Evolutionary conservation across 306 rosid genomes (phyloP).

Genomic region (Pterocarpus macrocarpus): DNA sequence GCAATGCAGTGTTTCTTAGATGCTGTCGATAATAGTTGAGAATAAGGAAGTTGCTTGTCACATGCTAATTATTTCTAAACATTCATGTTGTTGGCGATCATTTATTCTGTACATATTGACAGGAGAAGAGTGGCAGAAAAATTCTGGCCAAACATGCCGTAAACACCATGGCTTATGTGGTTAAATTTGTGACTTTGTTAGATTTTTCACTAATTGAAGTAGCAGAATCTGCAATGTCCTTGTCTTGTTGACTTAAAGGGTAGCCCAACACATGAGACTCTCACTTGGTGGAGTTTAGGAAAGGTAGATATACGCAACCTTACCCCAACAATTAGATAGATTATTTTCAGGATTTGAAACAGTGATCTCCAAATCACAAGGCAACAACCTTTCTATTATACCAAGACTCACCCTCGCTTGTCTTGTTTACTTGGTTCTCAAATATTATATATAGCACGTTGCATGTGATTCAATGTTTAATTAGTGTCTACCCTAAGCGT

Average conservation of each 20-base stretch:
- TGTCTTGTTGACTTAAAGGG: too few relatives aligned
- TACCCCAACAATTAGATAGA: too few relatives aligned
- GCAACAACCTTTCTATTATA: too few relatives aligned
- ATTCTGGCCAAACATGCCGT: conserved; percentile 11
- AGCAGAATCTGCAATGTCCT: conserved; percentile 60
- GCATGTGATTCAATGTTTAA: conserved; percentile 22
- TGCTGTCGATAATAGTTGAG: conserved; percentile 2
- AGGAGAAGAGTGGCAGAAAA: neutral
- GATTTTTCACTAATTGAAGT: conserved; percentile 7
- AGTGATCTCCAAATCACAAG: too few relatives aligned
- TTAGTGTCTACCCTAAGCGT: conserved; percentile 53
- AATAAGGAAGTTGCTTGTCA: conserved; percentile 15
- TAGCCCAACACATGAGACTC: too few relatives aligned
- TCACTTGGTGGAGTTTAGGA: too few relatives aligned
- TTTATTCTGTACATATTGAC: neutral
- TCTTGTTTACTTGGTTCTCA: conserved; percentile 57
- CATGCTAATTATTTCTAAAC: conserved; percentile 4
- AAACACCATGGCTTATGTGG: neutral
- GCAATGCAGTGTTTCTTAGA: neutral
- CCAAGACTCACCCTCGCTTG: neutral
- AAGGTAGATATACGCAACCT: too few relatives aligned
- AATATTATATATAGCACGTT: conserved; percentile 49
- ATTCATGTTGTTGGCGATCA: conserved; percentile 5
- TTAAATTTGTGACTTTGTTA: neutral
- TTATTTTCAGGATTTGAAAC: too few relatives aligned